These are phyloP conservation scores for Saturnispora sanitii DNA, from an alignment of 805 yeast genomes.

Conservation along the genomic window DNA sequence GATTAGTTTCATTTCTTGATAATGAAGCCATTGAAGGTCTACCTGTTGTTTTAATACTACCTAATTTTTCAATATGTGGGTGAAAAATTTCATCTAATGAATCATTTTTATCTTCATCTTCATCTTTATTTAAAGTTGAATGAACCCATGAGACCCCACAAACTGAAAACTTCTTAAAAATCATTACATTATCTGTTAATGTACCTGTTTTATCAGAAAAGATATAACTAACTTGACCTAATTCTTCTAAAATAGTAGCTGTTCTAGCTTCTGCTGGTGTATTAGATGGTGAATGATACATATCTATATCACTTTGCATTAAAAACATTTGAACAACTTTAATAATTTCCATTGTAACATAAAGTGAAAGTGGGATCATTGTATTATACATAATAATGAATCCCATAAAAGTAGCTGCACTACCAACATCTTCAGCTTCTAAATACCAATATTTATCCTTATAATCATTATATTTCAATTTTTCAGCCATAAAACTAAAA, in stretches of 20 bases:
- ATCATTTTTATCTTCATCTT: conserved; percentile 11
- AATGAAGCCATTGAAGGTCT: conserved; percentile 51
- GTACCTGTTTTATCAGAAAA: conserved; percentile 98
- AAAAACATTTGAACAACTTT: conserved; percentile 77
- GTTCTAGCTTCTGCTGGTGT: conserved; percentile 94
- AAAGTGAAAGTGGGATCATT: conserved; percentile 85
- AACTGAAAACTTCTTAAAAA: conserved; percentile 79
- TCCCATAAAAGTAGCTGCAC: conserved; percentile 87
- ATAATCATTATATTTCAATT: conserved; percentile 36
- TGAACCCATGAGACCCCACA: conserved; percentile 89
- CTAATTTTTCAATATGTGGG: conserved; percentile 12
- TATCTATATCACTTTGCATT: conserved; percentile 85
- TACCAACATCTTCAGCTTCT: conserved; percentile 61
- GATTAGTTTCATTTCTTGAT: conserved; percentile 1
- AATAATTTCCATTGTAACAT: conserved; percentile 93
- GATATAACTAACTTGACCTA: conserved; percentile 92
- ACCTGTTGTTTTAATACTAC: conserved; percentile 30
- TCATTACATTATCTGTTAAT: conserved; percentile 87
- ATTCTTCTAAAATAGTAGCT: conserved; percentile 88
- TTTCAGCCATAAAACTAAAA: conserved; percentile 74
- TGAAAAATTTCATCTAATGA: conserved; percentile 6
- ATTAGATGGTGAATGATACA: conserved; percentile 76
- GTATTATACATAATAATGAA: conserved; percentile 96
- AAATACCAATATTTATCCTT: conserved; percentile 63
- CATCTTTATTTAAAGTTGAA: conserved; percentile 40